Base-by-base conservation (phyloP, 2,329 filamentous ascomycete species). In the Dactylellina leptospora region DNA sequence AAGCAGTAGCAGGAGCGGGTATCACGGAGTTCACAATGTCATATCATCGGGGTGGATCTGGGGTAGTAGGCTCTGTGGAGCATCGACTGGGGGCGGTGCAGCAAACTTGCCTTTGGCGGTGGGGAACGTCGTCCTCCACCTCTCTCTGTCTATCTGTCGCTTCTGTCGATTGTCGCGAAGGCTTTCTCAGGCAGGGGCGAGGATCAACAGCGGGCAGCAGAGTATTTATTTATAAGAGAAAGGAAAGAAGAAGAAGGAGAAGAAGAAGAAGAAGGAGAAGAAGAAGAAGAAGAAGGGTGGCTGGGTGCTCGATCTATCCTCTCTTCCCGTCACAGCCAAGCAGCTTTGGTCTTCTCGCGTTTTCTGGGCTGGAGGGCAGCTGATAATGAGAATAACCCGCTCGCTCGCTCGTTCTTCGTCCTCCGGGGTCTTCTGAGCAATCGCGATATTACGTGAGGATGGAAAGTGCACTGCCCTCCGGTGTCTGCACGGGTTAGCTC, bases 371-470 rank as follows among this genome's bases (percentile, higher is more conserved):
- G 25, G 27, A 36, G 47, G 38, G 48, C 48, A 38, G 48, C 59
- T 63, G 59, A 63, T 55, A 50, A 28, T 25, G 48, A 44, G 28
- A 42, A n/a, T n/a, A n/a, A n/a, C n/a, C n/a, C n/a, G n/a, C n/a
- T n/a, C n/a, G n/a, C n/a, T n/a, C n/a, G n/a, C n/a, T n/a, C n/a
- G n/a, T n/a, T n/a, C n/a, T n/a, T n/a, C n/a, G n/a, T n/a, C n/a
- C n/a, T n/a, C 16, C 18, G n/a, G 10, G n/a, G 22, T 47, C n/a
- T 47, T 23, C 28, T 13, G 30, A 42, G n/a, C 30, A 18, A 20
- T 33, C 48, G 56, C 45, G 56, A 61, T 61, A 61, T 25, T 45
- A 38, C 45, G 56, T 51, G 50, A 61, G n/a, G 27, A 38, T 45
- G 25, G 25, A 38, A 18, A 50, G 44, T 54, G 50, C 50, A 54